A percentile compares a stretch with the other conserved stretches of the same genome.
These are phyloP conservation scores for Cephaloascus albidus DNA, from an alignment of 805 yeast genomes.

Conservation along the genomic window DNA sequence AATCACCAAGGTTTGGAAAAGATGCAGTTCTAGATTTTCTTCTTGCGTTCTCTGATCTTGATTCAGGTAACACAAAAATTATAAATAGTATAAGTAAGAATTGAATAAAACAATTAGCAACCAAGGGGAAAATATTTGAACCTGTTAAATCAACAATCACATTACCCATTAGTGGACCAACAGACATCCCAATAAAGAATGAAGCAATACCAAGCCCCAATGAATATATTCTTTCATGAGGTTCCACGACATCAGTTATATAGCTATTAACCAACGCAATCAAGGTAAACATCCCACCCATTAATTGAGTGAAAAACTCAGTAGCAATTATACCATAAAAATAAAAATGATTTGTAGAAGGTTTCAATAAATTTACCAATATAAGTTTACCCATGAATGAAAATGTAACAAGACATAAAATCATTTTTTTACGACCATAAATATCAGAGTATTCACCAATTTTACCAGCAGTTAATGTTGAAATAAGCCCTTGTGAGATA, in stretches of 20 bases:
- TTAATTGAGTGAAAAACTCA: slow-evolving; percentile 34
- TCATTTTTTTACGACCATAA: slow-evolving; percentile 47
- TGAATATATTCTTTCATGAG: slow-evolving; percentile 45
- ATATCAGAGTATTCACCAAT: slow-evolving; percentile 57
- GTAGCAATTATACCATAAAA: slow-evolving; percentile 29
- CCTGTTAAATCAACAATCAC: slow-evolving; percentile 9
- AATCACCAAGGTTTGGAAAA: too few relatives aligned
- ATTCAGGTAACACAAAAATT: slow-evolving; percentile 43
- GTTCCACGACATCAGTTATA: slow-evolving; percentile 63
- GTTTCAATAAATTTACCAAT: slow-evolving; percentile 9
- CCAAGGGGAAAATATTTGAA: too few relatives aligned
- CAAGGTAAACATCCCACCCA: slow-evolving; percentile 57
- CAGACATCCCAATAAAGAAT: slow-evolving; percentile 48
- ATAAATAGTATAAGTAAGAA: slow-evolving; percentile 15
- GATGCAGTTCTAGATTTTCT: slow-evolving; percentile 41
- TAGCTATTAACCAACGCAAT: slow-evolving; percentile 59
- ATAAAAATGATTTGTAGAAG: slow-evolving; percentile 13
- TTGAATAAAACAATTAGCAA: too few relatives aligned
- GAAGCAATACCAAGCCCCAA: slow-evolving; percentile 54
- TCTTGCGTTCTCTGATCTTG: slow-evolving; percentile 49
- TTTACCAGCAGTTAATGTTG: slow-evolving; percentile 48
- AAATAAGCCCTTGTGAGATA: slow-evolving; percentile 31
- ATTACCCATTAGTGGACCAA: slow-evolving; percentile 59
- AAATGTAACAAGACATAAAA: slow-evolving; percentile 18
- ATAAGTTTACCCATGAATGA: slow-evolving; percentile 6